phyloP scores from a whole-genome alignment of 75 land plant species.

The Selaginella tamariscina region DNA sequence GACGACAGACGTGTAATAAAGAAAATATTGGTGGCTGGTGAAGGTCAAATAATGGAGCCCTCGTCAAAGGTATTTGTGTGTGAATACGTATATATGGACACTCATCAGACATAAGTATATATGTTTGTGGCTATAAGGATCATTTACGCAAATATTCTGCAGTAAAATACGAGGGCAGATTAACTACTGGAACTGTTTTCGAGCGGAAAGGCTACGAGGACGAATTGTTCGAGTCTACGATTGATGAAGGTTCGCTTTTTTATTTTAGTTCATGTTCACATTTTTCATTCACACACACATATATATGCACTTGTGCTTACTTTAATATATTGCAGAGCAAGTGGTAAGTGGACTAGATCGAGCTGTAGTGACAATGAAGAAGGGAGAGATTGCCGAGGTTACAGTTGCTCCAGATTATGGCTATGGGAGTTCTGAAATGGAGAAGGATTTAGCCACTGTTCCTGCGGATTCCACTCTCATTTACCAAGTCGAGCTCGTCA shows the following conservation, averaged over 20 bases:
- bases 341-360: background rate
- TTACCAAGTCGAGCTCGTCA: constrained; percentile 1
- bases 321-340: constrained; percentile 2
- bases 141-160: background rate
- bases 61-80: background rate
- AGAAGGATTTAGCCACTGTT: background rate
- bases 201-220: background rate
- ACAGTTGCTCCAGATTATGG: constrained; percentile 8
- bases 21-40: background rate
- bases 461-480: background rate
- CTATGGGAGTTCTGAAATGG: background rate
- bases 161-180: background rate
- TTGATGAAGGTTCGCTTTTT: background rate
- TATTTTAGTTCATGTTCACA: too few species aligned
- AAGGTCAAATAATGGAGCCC: background rate
- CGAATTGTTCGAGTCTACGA: background rate
- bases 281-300: too few species aligned
- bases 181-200: background rate
- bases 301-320: background rate
- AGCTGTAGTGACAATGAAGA: constrained; percentile 4
- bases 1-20: background rate
- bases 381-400: constrained; percentile 8
- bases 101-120: background rate
- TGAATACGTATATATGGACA: too few species aligned
- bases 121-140: background rate